phyloP scores from a whole-genome alignment of 257 asterid genomes.

The Primulina huaijiensis region DNA sequence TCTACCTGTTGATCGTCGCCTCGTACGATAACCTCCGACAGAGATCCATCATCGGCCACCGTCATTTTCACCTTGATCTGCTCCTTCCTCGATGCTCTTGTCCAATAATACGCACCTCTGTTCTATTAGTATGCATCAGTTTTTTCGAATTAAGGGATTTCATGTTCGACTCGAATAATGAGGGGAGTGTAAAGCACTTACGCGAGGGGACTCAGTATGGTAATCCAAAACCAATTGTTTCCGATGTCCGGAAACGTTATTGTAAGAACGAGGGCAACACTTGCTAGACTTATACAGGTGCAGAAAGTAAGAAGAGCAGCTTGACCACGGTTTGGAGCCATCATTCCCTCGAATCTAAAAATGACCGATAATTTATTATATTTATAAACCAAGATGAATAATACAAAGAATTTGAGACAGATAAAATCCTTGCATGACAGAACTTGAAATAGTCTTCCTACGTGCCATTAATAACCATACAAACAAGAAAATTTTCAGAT shows the following conservation, averaged over 20 bases:
- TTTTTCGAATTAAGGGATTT: background rate
- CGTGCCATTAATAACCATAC: background rate
- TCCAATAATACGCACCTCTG: constrained; percentile 95
- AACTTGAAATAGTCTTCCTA: background rate
- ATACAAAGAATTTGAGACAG: background rate
- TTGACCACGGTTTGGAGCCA: constrained; percentile 95
- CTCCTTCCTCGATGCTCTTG: constrained; percentile 87
- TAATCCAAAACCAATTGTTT: constrained; percentile 83
- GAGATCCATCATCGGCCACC: constrained; percentile 60
- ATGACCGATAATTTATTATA: background rate
- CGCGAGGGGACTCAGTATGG: constrained; percentile 82
- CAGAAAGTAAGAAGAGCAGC: constrained; percentile 91
- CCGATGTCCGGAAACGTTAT: constrained; percentile 86
- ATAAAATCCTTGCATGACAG: background rate
- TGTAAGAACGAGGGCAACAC: background rate
- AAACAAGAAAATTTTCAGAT: background rate
- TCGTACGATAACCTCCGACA: constrained; percentile 72
- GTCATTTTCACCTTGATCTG: constrained; percentile 80
- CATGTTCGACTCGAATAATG: background rate
- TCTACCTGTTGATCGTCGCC: constrained; percentile 91
- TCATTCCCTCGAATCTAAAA: constrained; percentile 85
- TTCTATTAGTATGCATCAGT: constrained; percentile 16
- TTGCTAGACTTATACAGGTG: constrained; percentile 50
- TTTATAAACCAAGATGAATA: background rate
- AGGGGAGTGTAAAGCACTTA: constrained; percentile 34